Conservation (phyloP, 2,329 filamentous ascomycete genomes). For the Zelopaecilomyces penicillatus region DNA sequence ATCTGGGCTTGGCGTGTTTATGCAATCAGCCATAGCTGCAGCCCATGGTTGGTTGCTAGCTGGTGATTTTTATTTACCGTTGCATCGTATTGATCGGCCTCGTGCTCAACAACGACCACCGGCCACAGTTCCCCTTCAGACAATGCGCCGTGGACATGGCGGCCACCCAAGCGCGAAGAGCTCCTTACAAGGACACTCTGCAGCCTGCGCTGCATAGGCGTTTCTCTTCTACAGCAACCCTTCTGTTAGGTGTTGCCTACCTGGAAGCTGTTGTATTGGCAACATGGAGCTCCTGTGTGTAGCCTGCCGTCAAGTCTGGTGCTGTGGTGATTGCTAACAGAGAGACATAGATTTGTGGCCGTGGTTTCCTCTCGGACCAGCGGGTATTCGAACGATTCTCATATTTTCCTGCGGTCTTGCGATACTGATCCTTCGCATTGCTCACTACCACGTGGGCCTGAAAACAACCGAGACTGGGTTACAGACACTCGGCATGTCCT, state of each 20-base stretch:
- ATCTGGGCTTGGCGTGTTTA: constrained; percentile 13
- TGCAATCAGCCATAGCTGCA: not conserved
- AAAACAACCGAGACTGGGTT: constrained; percentile 63
- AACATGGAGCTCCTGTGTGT: constrained; percentile 60
- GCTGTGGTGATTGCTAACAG: constrained; percentile 7
- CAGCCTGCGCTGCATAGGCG: constrained; percentile 81
- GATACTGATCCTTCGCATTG: constrained; percentile 78
- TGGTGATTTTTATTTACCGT: constrained; percentile 26
- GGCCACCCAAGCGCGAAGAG: constrained; percentile 44
- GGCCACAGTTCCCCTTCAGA: constrained; percentile 14
- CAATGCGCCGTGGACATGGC: constrained; percentile 44
- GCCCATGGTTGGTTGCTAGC: constrained; percentile 18
- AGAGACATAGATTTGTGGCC: constrained; percentile 61
- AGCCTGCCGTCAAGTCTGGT: not conserved
- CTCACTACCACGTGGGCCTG: constrained; percentile 67
- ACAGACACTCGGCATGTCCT: constrained; percentile 51
- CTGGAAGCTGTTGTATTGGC: constrained; percentile 62
- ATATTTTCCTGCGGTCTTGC: constrained; percentile 69
- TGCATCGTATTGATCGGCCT: not conserved
- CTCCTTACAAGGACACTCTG: constrained; percentile 77
- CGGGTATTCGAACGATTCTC: constrained; percentile 64
- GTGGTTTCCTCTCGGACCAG: constrained; percentile 73
- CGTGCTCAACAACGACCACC: not conserved
- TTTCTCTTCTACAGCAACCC: constrained; percentile 68
- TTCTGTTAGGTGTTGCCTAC: constrained; percentile 66